Conservation (phyloP, 805 yeast species). For the Ogataea paraovalis region DNA sequence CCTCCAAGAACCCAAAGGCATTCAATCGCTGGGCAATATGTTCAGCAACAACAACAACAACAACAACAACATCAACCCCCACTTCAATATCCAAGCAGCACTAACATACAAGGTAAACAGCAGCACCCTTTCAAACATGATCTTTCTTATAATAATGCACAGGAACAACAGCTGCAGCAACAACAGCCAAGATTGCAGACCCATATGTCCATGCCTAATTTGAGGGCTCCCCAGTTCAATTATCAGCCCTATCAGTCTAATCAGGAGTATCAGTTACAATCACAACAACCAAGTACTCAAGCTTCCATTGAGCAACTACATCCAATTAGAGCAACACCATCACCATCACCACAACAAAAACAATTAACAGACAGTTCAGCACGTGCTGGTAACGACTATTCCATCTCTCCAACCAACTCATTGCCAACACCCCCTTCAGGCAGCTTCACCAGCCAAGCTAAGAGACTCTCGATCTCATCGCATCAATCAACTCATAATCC, state of each 20-base stretch:
- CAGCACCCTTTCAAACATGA: background rate
- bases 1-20: conserved; percentile 28
- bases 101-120: background rate
- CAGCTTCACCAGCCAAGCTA: background rate
- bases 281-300: conserved; percentile 3
- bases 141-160: background rate
- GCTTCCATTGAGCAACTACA: background rate
- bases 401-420: conserved; percentile 2
- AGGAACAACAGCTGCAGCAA: background rate
- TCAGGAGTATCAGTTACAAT: conserved; percentile 1
- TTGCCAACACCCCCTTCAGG: conserved; percentile 1
- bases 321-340: no score
- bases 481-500: conserved; percentile 11
- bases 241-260: background rate
- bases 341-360: no score
- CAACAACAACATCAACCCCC: background rate
- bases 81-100: background rate
- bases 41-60: background rate
- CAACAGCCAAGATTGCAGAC: background rate
- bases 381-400: background rate
- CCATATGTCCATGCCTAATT: conserved; percentile 13
- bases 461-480: conserved; percentile 9
- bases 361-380: background rate
- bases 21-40: background rate
- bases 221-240: conserved; percentile 4